phyloP scores from a whole-genome alignment of 1,139 yeast species.

The Yamadazyma dushanensis region DNA sequence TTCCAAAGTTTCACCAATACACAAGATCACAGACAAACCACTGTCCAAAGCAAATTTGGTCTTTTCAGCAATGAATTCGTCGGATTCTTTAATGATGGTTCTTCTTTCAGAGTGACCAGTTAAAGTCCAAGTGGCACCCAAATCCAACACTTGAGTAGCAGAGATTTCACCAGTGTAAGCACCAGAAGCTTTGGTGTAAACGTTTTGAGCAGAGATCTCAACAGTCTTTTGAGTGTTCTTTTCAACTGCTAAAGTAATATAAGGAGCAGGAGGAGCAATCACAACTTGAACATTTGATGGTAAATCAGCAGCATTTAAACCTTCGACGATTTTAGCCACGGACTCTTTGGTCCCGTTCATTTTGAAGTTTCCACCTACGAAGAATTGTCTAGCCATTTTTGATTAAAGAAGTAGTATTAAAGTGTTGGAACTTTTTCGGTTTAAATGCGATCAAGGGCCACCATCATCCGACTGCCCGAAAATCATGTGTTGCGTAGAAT shows the following conservation, averaged over 20 bases:
- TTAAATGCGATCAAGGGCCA: slow-evolving; percentile 11
- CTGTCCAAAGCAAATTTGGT: slow-evolving; percentile 89
- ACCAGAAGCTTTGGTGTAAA: slow-evolving; percentile 84
- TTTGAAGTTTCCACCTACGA: slow-evolving; percentile 98
- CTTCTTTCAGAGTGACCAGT: slow-evolving; percentile 99
- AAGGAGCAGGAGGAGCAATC: slow-evolving; percentile 94
- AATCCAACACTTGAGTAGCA: slow-evolving; percentile 84
- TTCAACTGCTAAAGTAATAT: slow-evolving; percentile 74
- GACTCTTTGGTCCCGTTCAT: slow-evolving; percentile 94
- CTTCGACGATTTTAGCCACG: slow-evolving; percentile 77
- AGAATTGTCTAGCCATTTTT: slow-evolving; percentile 85
- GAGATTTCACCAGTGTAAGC: slow-evolving; percentile 98
- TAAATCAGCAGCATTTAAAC: slow-evolving; percentile 75
- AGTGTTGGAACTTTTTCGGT: not conserved
- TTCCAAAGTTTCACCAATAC: slow-evolving; percentile 96
- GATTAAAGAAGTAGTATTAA: slow-evolving; percentile 18
- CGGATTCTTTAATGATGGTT: slow-evolving; percentile 85
- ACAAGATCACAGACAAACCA: slow-evolving; percentile 87
- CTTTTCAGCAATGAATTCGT: slow-evolving; percentile 91
- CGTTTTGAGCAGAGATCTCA: slow-evolving; percentile 86
- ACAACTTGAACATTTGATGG: slow-evolving; percentile 85
- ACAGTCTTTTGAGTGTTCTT: slow-evolving; percentile 72
- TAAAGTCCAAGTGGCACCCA: slow-evolving; percentile 92
- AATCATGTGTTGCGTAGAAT: slow-evolving; percentile 2
- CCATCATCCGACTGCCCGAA: slow-evolving; percentile 19